phyloP scores from a whole-genome alignment of 306 rosid species.

The Aeschynomene evenia region DNA sequence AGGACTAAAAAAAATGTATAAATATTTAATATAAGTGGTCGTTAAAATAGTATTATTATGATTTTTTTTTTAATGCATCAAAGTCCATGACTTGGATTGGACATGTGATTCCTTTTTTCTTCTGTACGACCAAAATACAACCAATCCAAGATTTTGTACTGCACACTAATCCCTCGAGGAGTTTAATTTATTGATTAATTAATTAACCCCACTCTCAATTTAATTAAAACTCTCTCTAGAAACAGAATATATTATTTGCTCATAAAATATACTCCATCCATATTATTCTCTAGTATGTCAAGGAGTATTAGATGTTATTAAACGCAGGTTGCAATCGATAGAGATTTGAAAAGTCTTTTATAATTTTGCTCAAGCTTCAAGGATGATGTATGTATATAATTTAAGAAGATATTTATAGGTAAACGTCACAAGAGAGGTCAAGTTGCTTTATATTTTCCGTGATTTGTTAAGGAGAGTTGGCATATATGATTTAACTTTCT shows the following conservation, averaged over 20 bases:
- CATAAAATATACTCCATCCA: too few relatives aligned
- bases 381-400: neutral
- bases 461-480: too few relatives aligned
- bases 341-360: neutral
- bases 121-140: neutral
- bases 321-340: neutral
- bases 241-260: too few relatives aligned
- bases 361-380: neutral
- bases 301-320: neutral
- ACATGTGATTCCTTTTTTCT: neutral
- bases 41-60: too few relatives aligned
- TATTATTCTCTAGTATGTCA: too few relatives aligned
- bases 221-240: too few relatives aligned
- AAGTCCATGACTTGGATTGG: slow-evolving; percentile 20
- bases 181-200: too few relatives aligned
- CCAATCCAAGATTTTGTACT: neutral
- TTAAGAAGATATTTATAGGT: neutral
- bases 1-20: too few relatives aligned
- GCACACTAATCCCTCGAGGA: neutral
- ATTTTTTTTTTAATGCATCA: neutral
- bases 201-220: too few relatives aligned
- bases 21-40: too few relatives aligned
- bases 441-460: neutral
- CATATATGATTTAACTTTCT: too few relatives aligned
- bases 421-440: neutral